phyloP scores from a whole-genome alignment of 345 rosid genomes.

The Cardamine chenopodiifolia region DNA sequence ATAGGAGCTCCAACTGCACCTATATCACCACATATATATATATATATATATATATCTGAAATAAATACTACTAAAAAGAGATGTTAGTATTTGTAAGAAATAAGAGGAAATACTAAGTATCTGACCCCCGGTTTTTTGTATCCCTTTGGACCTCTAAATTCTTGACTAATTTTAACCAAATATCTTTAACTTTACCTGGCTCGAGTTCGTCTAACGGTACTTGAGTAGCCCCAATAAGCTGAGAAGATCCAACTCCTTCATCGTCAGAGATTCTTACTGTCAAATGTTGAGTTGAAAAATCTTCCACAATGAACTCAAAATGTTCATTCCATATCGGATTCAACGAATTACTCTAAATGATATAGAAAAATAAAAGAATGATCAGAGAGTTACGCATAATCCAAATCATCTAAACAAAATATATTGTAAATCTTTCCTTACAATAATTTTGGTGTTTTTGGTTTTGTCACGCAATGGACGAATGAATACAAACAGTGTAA shows the following conservation, averaged over 20 bases:
- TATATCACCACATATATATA: slow-evolving; percentile 20
- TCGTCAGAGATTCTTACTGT: slow-evolving; percentile 77
- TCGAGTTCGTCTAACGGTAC: slow-evolving; percentile 57
- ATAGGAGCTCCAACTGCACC: slow-evolving; percentile 89
- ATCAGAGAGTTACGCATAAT: not conserved
- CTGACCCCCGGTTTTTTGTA: slow-evolving; percentile 83
- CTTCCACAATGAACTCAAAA: slow-evolving; percentile 80
- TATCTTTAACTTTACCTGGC: slow-evolving; percentile 84
- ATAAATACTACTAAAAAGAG: not conserved
- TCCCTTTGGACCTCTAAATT: slow-evolving; percentile 87
- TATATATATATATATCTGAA: not conserved
- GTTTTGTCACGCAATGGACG: slow-evolving; percentile 77
- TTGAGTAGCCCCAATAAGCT: slow-evolving; percentile 76
- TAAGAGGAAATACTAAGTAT: slow-evolving; percentile 39
- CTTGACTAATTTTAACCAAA: slow-evolving; percentile 83
- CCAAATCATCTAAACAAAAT: slow-evolving; percentile 9
- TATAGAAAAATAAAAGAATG: slow-evolving; percentile 11
- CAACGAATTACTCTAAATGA: slow-evolving; percentile 62
- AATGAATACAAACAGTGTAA: slow-evolving; percentile 62
- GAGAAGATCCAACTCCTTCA: slow-evolving; percentile 89
- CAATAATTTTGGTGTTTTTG: slow-evolving; percentile 78
- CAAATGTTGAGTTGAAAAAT: slow-evolving; percentile 73
- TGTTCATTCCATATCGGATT: slow-evolving; percentile 97
- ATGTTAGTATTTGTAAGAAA: not conserved
- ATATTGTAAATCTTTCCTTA: slow-evolving; percentile 37